Conservation (phyloP, 305 asterid species). For the Solanum hybrid region DNA sequence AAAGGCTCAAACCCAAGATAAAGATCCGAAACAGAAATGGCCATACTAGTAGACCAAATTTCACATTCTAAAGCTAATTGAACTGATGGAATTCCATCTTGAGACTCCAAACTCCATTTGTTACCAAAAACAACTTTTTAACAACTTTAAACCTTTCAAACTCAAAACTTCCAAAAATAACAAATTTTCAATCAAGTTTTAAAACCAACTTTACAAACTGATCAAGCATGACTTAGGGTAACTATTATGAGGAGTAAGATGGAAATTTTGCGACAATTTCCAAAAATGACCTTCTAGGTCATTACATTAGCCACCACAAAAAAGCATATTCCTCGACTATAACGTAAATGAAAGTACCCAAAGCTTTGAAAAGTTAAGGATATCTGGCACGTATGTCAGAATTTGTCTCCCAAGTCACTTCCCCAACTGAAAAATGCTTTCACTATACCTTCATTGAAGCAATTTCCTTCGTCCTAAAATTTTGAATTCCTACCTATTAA, state of each 20-base stretch:
- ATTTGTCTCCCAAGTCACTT: background rate
- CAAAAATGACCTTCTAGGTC: background rate
- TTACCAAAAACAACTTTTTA: background rate
- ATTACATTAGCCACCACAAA: background rate
- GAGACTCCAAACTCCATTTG: background rate
- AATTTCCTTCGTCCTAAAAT: too few relatives aligned
- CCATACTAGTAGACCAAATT: background rate
- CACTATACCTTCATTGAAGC: background rate
- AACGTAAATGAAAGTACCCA: background rate
- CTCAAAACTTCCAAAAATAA: background rate
- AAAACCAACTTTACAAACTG: background rate
- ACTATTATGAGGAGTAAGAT: background rate
- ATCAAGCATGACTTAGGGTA: background rate
- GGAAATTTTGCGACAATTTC: too few relatives aligned
- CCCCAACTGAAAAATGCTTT: background rate
- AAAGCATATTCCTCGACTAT: background rate
- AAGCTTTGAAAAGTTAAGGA: background rate
- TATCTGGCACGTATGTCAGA: background rate
- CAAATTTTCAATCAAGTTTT: too few relatives aligned
- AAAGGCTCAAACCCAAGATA: background rate
- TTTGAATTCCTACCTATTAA: background rate
- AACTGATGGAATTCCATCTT: background rate
- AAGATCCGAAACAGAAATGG: too few relatives aligned
- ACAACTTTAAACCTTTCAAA: background rate
- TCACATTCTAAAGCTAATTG: background rate